Base-by-base conservation (phyloP, 306 rosid genomes). In the Gleditsia sinensis region DNA sequence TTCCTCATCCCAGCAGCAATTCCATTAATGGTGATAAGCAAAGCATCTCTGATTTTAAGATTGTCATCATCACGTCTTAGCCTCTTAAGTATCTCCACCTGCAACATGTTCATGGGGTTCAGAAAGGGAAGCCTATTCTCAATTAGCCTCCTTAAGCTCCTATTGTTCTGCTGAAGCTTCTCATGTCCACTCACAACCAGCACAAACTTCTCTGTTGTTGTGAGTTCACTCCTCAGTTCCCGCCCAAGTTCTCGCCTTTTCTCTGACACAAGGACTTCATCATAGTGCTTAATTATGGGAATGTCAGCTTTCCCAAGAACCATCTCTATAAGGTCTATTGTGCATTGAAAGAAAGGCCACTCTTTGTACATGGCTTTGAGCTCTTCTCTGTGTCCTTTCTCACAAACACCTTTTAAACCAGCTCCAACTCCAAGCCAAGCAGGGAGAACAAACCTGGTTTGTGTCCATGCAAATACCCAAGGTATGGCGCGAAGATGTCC, bases 401-500 rank as follows among this genome's bases (percentile, higher is more conserved):
- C 92, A 57, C 96, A 94, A 32, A 89, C 92, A 48, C 92, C 92
- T 71, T 80, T 81, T 49, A 94, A 70, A 74, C 98, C 98, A 43
- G 97, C 97, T 39, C 97, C 98, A 30, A 94, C 91, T 71, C 98
- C 98, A 21, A 94, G 98, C 98, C 97, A 94, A 28, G 98, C 90
- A 6, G 98, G 98, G 74, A 94, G 96, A 78, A 94, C 94, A 63
- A 91, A 89, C 75, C 98, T 83, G 62, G 96, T 93, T 81, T 93
- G 97, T 30, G 98, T 93, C 98, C 98, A 93, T 1, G 98, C 97
- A 74, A 93, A 93, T n/a, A 91, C 70, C 97, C 98, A 93, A 0
- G 98, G 98, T 40, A 93, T 93, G 7, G 98, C 98, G 2, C 97
- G 96, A 42, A 93, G 96, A 78, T 93, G 87, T 28, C 96, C 98